Evolutionary conservation across 2,329 filamentous ascomycete genomes (phyloP).

Genomic region (Xylariaceae sp.): DNA sequence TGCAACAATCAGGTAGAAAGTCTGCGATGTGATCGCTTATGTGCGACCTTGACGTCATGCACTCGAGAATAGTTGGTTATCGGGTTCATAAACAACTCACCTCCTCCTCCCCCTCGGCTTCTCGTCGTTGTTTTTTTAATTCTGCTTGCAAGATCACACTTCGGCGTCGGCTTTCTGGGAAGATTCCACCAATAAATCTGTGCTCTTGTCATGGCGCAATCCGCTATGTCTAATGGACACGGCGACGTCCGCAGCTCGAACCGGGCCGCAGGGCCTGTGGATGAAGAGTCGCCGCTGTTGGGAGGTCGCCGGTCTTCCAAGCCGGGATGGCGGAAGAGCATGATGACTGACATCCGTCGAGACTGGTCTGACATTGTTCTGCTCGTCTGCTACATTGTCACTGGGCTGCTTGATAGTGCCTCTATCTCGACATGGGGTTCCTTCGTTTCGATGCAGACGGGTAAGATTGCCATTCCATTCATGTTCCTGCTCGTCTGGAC

Average conservation of each 20-base stretch:
- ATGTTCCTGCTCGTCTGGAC: neutral
- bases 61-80: neutral
- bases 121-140: neutral
- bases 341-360: slow-evolving; percentile 49
- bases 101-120: neutral
- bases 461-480: slow-evolving; percentile 35
- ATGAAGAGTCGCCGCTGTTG: slow-evolving; percentile 34
- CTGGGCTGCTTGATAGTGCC: slow-evolving; percentile 70
- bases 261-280: slow-evolving; percentile 14
- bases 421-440: slow-evolving; percentile 72
- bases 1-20: neutral
- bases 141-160: neutral
- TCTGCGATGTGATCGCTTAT: neutral
- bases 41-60: neutral
- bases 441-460: slow-evolving; percentile 81
- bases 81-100: neutral
- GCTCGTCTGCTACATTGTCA: slow-evolving; percentile 69
- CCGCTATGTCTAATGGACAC: slow-evolving; percentile 27
- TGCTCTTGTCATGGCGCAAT: slow-evolving; percentile 6
- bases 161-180: neutral
- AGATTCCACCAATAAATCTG: neutral
- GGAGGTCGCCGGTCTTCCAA: slow-evolving; percentile 15
- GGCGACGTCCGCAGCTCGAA: slow-evolving; percentile 21
- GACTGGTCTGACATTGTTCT: slow-evolving; percentile 64
- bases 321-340: slow-evolving; percentile 30